Conservation (phyloP, 169 alveolate genomes). For the Theileria orientalis region DNA sequence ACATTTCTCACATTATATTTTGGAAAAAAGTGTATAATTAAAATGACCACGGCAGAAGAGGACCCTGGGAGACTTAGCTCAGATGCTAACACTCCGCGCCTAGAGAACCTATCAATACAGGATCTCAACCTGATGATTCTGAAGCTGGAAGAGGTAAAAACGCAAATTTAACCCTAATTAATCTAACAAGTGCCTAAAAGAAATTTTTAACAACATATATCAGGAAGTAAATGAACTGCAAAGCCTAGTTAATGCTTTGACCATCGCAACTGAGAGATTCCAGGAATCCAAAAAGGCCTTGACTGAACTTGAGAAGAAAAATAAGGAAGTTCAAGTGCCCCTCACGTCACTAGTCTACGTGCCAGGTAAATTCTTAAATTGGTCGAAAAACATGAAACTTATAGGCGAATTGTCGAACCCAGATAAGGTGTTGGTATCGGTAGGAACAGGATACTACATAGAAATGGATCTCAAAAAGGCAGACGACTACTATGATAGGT, state of each 20-base stretch:
- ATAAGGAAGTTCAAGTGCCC: slow-evolving; percentile 48
- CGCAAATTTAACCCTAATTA: neutral
- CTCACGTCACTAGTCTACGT: slow-evolving; percentile 68
- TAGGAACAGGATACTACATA: slow-evolving; percentile 65
- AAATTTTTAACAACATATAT: neutral
- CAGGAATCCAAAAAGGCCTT: slow-evolving; percentile 56
- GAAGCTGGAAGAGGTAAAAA: slow-evolving; percentile 58
- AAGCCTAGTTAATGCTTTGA: slow-evolving; percentile 41
- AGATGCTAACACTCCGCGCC: neutral
- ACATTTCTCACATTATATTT: neutral
- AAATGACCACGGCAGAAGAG: slow-evolving; percentile 3
- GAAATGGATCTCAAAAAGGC: slow-evolving; percentile 57
- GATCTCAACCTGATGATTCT: slow-evolving; percentile 55
- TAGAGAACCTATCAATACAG: slow-evolving; percentile 50
- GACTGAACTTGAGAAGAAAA: slow-evolving; percentile 15
- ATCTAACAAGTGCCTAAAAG: neutral
- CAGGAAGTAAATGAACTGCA: slow-evolving; percentile 64
- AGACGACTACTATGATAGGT: slow-evolving; percentile 56
- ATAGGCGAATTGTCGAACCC: slow-evolving; percentile 58
- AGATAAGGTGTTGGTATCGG: slow-evolving; percentile 56
- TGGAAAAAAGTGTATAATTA: neutral
- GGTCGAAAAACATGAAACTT: neutral
- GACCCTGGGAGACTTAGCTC: neutral
- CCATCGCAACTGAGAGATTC: slow-evolving; percentile 56
- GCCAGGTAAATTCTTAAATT: slow-evolving; percentile 42